Evolutionary conservation across 352 stramenopile species (phyloP), one percentile per base, ranked within the genome.

Genomic region (Phytophthora pinifolia): DNA sequence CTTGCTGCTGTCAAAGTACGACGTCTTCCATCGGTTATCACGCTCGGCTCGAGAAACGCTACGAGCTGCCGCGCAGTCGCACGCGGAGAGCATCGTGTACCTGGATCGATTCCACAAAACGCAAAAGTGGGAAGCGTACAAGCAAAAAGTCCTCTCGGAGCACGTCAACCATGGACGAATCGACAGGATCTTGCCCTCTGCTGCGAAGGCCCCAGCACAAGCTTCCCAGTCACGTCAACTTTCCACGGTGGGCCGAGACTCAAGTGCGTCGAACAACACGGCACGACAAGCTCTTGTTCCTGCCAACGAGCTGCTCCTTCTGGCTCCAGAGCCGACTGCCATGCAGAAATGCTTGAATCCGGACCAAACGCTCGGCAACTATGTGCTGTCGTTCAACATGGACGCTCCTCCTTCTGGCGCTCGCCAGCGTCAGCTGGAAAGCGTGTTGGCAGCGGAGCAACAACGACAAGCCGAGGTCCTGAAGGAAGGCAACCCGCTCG

Each of bases 21-120:
- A 92, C 43, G 78, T 89, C 1, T 92, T 88, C 39, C 78, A 92
- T 53, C 79, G 81, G 0, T 45, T 92, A 1, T 87, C 81, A 1
- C 68, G 70, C 0, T 64, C 73, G 0, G 76, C 76, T 25, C 58
- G 81, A 6, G 79, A 92, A 50, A 85, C 69, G 1, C 51, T 89
- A 2, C 72, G 76, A 6, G 58, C 67, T 27, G 69, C 75, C 1
- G 74, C 67, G 4, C 70, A 82, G 6, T 64, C 53, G 14, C 74
- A 76, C 30, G 67, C 65, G 0, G 66, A 83, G 32, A 76, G 57
- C 15, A 67, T 92, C 42, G 74, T 88, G 17, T 85, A 87, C 54
- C 42, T 88, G 17, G 81, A 92, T 57, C 76, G 78, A 0, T 81
- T 83, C 20, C 71, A 83, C 65, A 92, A 92, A 54, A 83, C 74